Evolutionary conservation across 83 land plant genomes (phyloP), one percentile per base, ranked within the genome.

Genomic region (Thuja plicata): DNA sequence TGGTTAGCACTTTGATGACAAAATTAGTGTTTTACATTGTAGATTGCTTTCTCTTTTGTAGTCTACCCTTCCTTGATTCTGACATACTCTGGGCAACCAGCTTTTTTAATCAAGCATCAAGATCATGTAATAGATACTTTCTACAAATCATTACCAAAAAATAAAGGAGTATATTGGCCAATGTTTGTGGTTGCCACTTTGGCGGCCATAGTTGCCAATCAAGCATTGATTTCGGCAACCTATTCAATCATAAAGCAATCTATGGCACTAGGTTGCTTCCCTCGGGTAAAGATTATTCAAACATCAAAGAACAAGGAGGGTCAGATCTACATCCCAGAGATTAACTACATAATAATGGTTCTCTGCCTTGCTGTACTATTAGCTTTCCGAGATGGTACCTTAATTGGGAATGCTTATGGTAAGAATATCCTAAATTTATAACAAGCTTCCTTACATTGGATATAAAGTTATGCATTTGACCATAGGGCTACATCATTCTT

Each of bases 351-450:
- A 5, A 24, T 93, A 41, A 91, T 91, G 94, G 37, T 93, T 43
- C 34, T 88, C 0, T 89, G 91, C 50, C 38, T 90, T n/a, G 34
- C 85, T 1, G 35, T 93, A 15, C 40, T 87, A 21, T 85, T 89
- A 30, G 87, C 89, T 9, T 93, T 91, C 86, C 93, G 91, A 86
- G 92, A 93, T 87, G 92, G 93, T 77, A 86, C 91, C 43, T 84
- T 85, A 19, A 91, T 96, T 83, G 96, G 97, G 52, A 96, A 96
- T 92, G 97, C 97, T 35, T 96, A 92, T 89, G 97, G 97, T 94
- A 94, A 62, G 90, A 55, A 40, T 62, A 82, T 84, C 79, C 5
- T 82, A 3, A 16, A 40, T 71, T 79, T 73, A 35, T 87, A 8
- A 21, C 62, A 40, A 86, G 38, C 8, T 5, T 55, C 54, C n/a